phyloP scores from a whole-genome alignment of 2,329 filamentous ascomycete species.

The Fusarium oxysporum region DNA sequence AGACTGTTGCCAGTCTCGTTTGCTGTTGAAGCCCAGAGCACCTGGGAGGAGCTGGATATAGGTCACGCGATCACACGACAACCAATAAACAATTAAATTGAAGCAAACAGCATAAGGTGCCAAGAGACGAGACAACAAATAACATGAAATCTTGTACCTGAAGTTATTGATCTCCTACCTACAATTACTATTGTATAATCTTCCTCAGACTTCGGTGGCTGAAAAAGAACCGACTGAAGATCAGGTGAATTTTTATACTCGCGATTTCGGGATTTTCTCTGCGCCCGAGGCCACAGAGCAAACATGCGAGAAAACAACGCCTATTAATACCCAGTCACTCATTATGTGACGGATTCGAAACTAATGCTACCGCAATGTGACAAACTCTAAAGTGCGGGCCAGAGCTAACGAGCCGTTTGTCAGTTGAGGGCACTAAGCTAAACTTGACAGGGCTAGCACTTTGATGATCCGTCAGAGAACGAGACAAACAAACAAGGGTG shows the following conservation, averaged over 20 bases:
- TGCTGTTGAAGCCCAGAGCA: background rate
- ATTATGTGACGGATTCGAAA: background rate
- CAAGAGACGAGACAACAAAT: fast-evolving
- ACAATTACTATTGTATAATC: background rate
- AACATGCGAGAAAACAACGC: background rate
- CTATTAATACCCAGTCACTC: background rate
- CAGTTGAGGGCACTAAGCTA: background rate
- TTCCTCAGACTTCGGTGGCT: background rate
- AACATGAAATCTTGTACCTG: fast-evolving
- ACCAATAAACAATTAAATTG: background rate
- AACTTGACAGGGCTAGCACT: background rate
- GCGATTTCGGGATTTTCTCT: background rate
- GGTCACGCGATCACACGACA: background rate
- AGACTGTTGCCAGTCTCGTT: fast-evolving
- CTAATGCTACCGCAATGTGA: background rate
- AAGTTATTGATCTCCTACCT: background rate
- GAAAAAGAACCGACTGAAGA: background rate
- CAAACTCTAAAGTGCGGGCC: background rate
- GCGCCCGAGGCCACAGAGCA: background rate
- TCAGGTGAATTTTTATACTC: background rate
- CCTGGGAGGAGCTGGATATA: fast-evolving
- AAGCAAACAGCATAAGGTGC: background rate
- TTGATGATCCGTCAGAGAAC: background rate
- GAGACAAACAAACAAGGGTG: background rate
- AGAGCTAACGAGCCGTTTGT: background rate